A percentile compares a stretch with the other conserved stretches of the same genome.
Conservation (phyloP, 108 stramenopile genomes). For the Parietichytrium sp. region DNA sequence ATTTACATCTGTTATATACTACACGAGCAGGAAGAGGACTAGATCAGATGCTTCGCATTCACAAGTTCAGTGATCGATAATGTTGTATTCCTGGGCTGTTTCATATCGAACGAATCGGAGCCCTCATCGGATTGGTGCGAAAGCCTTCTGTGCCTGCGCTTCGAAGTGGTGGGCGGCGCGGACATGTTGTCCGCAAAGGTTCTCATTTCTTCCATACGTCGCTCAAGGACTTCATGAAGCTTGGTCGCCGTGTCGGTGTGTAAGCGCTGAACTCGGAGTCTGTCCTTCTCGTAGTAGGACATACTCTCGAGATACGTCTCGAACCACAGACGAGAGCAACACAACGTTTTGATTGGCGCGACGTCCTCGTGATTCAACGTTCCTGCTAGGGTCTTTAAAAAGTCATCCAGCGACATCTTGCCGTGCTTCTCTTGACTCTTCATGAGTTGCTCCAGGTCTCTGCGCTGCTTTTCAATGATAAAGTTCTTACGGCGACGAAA, state of each 20-base stretch:
- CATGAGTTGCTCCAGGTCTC: slow-evolving; percentile 10
- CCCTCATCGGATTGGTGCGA: too few relatives aligned
- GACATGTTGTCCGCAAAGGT: too few relatives aligned
- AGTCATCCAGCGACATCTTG: not conserved
- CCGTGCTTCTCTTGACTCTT: slow-evolving; percentile 35
- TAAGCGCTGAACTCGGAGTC: slow-evolving; percentile 8
- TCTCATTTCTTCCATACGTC: slow-evolving; percentile 26
- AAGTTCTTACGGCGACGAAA: not conserved
- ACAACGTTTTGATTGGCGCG: slow-evolving; percentile 27
- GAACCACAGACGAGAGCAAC: slow-evolving; percentile 35
- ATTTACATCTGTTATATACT: too few relatives aligned
- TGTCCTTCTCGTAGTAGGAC: not conserved
- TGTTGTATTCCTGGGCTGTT: too few relatives aligned
- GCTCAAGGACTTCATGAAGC: slow-evolving; percentile 29
- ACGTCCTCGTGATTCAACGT: slow-evolving; percentile 17
- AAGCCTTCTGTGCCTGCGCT: too few relatives aligned
- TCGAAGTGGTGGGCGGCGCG: too few relatives aligned
- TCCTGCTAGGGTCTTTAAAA: slow-evolving; percentile 19
- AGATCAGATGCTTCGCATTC: too few relatives aligned
- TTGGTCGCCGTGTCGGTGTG: not conserved
- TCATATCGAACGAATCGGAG: too few relatives aligned
- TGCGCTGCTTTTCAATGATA: slow-evolving; percentile 23
- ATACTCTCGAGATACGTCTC: slow-evolving; percentile 17
- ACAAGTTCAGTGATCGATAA: too few relatives aligned
- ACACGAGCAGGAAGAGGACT: too few relatives aligned